phyloP scores from a whole-genome alignment of 1,139 yeast genomes.

The Geotrichum cucujoidarum region DNA sequence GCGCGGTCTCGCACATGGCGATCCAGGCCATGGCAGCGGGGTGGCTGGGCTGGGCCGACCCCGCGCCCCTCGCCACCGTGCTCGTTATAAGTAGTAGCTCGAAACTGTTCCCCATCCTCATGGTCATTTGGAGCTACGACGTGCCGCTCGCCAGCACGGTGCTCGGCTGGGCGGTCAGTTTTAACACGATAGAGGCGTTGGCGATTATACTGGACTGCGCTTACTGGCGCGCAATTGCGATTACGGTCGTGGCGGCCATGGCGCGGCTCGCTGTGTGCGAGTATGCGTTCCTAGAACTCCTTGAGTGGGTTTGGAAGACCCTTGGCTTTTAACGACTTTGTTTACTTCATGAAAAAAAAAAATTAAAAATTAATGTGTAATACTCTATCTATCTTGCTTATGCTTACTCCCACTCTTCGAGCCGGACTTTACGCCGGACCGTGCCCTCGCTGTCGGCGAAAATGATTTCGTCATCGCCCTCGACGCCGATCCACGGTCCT shows the following conservation, averaged over 20 bases:
- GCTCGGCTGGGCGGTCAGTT: slow-evolving; percentile 56
- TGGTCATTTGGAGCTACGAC: slow-evolving; percentile 96
- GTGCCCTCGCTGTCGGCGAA: slow-evolving; percentile 60
- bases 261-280: slow-evolving; percentile 25
- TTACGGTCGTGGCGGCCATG: slow-evolving; percentile 30
- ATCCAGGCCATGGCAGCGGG: slow-evolving; percentile 43
- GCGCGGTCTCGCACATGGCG: slow-evolving; percentile 48
- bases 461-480: slow-evolving; percentile 53
- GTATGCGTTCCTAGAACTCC: slow-evolving; percentile 4
- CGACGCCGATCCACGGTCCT: slow-evolving; percentile 75
- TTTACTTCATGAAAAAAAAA: not conserved
- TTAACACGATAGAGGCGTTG: slow-evolving; percentile 64
- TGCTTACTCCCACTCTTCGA: slow-evolving; percentile 47
- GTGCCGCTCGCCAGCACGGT: slow-evolving; percentile 58
- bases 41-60: slow-evolving; percentile 42
- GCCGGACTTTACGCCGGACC: slow-evolving; percentile 43
- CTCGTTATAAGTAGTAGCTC: slow-evolving; percentile 71
- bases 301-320: slow-evolving; percentile 9
- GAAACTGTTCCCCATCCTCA: slow-evolving; percentile 82
- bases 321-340: not conserved
- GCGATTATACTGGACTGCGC: slow-evolving; percentile 48
- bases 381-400: not conserved
- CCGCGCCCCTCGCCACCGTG: slow-evolving; percentile 52
- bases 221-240: slow-evolving; percentile 37
- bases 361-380: not conserved